A percentile compares a stretch with the other conserved stretches of the same genome.
phyloP scores from a whole-genome alignment of 495 filamentous ascomycete genomes.

The Lindgomyces ingoldianus region DNA sequence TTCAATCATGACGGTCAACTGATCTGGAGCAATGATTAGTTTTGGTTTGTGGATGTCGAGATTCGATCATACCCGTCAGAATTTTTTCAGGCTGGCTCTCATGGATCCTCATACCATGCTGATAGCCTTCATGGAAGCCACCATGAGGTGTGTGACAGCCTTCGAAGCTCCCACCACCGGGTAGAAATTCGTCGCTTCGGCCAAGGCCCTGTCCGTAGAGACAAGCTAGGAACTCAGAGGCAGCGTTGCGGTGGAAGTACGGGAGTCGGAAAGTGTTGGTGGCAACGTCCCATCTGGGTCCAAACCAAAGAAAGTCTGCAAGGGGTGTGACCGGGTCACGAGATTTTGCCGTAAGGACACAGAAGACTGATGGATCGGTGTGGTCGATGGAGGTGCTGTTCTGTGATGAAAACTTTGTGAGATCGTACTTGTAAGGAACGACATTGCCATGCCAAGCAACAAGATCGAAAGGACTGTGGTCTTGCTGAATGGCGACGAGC shows the following conservation, averaged over 20 bases:
- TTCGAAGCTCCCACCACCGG: constrained; percentile 50
- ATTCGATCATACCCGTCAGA: constrained; percentile 33
- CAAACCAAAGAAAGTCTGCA: constrained; percentile 51
- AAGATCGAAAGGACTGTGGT: constrained; percentile 49
- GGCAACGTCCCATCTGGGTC: constrained; percentile 50
- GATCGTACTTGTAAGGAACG: constrained; percentile 51
- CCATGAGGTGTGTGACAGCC: constrained; percentile 50
- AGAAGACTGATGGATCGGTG: constrained; percentile 48
- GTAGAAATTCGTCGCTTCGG: constrained; percentile 48
- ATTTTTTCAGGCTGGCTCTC: constrained; percentile 49
- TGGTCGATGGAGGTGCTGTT: constrained; percentile 50
- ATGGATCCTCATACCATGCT: constrained; percentile 47
- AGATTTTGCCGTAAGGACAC: constrained; percentile 48
- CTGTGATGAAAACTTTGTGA: constrained; percentile 50
- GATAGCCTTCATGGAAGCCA: constrained; percentile 49
- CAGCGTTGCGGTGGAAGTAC: constrained; percentile 51
- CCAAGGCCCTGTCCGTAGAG: constrained; percentile 49
- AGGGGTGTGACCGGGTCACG: constrained; percentile 46
- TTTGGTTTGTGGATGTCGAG: background rate
- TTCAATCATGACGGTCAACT: constrained; percentile 48
- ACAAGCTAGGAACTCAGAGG: constrained; percentile 49
- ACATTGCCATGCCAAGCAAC: constrained; percentile 52
- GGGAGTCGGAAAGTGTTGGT: constrained; percentile 50
- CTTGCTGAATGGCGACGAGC: constrained; percentile 47
- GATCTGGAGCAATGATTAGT: constrained; percentile 19